Conservation (phyloP, 2,329 filamentous ascomycete genomes). For the Chaetomiaceae sp. region DNA sequence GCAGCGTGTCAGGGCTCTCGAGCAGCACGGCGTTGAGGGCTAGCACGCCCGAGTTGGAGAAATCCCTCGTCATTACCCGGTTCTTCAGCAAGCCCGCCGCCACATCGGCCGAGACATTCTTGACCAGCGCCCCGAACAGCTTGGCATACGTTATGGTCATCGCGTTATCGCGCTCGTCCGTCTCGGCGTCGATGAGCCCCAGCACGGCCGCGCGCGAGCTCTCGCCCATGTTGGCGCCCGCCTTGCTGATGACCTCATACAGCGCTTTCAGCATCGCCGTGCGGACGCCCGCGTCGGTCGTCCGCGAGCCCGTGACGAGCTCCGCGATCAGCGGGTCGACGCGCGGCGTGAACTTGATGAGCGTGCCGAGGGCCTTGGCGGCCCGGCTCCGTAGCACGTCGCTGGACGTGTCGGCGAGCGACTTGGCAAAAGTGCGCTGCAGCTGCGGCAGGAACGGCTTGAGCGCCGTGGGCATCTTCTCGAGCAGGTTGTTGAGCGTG, state of each 20-base stretch:
- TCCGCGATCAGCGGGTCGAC: conserved; percentile 91
- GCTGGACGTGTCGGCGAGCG: conserved; percentile 86
- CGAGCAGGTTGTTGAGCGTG: conserved; percentile 88
- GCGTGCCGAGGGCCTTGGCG: conserved; percentile 85
- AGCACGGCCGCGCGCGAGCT: conserved; percentile 80
- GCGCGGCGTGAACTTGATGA: conserved; percentile 92
- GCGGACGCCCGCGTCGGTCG: conserved; percentile 75
- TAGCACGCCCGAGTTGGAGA: conserved; percentile 72
- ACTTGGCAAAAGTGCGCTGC: conserved; percentile 94
- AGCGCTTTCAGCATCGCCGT: conserved; percentile 96
- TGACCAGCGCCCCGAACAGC: conserved; percentile 81
- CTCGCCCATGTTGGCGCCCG: conserved; percentile 91
- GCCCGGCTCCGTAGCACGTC: conserved; percentile 81
- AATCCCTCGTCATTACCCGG: conserved; percentile 70
- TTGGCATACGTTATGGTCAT: conserved; percentile 89
- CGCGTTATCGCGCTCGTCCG: conserved; percentile 64
- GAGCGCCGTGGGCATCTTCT: conserved; percentile 92
- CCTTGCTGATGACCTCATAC: conserved; percentile 94
- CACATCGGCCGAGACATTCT: conserved; percentile 70
- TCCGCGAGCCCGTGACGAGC: conserved; percentile 92
- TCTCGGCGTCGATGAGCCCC: conserved; percentile 78
- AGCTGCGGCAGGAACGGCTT: conserved; percentile 97
- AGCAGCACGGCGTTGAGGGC: conserved; percentile 83
- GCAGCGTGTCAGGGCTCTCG: conserved; percentile 67
- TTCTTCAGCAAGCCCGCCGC: conserved; percentile 56